Evolutionary conservation across 306 rosid genomes (phyloP).

Genomic region (Castanea crenata): DNA sequence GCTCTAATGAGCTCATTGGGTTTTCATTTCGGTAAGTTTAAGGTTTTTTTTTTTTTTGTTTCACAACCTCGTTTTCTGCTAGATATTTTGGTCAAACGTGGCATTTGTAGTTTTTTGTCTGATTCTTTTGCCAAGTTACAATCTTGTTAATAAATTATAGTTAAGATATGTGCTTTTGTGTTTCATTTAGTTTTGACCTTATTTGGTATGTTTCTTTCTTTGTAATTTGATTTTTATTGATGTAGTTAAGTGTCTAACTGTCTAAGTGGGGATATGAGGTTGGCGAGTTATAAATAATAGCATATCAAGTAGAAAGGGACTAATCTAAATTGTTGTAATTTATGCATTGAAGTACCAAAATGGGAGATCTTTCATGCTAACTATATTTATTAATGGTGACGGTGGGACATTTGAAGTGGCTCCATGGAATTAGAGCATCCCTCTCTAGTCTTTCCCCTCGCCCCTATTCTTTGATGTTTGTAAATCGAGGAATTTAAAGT

Average conservation of each 20-base stretch:
- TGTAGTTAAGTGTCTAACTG: background rate
- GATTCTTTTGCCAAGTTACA: background rate
- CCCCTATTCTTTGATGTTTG: too few relatives aligned
- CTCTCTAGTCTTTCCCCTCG: too few relatives aligned
- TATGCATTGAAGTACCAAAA: background rate
- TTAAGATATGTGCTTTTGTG: background rate
- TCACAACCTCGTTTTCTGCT: background rate
- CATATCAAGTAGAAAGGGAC: background rate
- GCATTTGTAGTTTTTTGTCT: background rate
- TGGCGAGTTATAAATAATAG: background rate
- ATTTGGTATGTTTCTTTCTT: background rate
- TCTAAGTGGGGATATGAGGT: background rate
- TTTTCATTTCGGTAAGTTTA: slow-evolving; percentile 67
- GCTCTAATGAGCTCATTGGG: slow-evolving; percentile 68
- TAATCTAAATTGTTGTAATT: background rate
- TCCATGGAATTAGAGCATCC: too few relatives aligned
- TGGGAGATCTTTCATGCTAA: too few relatives aligned
- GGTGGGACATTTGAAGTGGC: too few relatives aligned
- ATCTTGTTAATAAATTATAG: background rate
- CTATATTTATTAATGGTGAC: too few relatives aligned
- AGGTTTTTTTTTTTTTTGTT: background rate
- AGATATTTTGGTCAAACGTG: background rate
- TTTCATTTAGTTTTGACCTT: background rate
- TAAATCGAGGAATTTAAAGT: background rate
- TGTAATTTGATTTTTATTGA: background rate